These are phyloP conservation scores for Colletotrichum sp. DNA, from an alignment of 2,329 filamentous ascomycete genomes.

Conservation along the genomic window DNA sequence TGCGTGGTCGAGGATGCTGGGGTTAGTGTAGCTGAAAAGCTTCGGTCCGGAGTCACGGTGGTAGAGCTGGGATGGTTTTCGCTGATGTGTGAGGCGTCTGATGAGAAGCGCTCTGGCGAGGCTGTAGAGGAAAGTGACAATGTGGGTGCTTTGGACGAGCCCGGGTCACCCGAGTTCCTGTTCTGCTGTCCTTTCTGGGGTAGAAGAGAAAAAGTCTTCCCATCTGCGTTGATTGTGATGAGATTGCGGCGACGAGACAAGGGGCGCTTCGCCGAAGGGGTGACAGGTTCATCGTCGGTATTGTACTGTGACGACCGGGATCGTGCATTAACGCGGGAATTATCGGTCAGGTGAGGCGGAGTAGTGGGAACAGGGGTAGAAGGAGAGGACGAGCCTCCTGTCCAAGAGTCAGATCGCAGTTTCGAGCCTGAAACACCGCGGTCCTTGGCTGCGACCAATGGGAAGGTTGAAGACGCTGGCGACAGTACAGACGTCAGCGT, in stretches of 20 bases:
- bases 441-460: slow-evolving; percentile 41
- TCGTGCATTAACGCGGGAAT: slow-evolving; percentile 41
- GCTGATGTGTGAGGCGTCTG: slow-evolving; percentile 44
- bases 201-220: slow-evolving; percentile 61
- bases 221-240: slow-evolving; percentile 57
- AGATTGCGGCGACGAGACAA: slow-evolving; percentile 46
- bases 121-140: slow-evolving; percentile 52
- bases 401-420: slow-evolving; percentile 38
- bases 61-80: slow-evolving; percentile 52
- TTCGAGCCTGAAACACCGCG: slow-evolving; percentile 52
- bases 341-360: slow-evolving; percentile 43
- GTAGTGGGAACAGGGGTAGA: slow-evolving; percentile 40
- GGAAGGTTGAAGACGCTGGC: slow-evolving; percentile 23
- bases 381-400: slow-evolving; percentile 35
- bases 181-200: slow-evolving; percentile 28
- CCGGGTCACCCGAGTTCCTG: not conserved
- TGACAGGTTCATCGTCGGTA: slow-evolving; percentile 20
- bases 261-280: slow-evolving; percentile 32
- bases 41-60: slow-evolving; percentile 52
- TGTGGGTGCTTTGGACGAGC: slow-evolving; percentile 43
- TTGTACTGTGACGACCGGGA: slow-evolving; percentile 24
- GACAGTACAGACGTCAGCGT: slow-evolving; percentile 14
- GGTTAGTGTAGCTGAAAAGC: slow-evolving; percentile 37
- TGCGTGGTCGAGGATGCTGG: slow-evolving; percentile 38
- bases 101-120: slow-evolving; percentile 55